Percentiles rank a stretch among this genome's conserved stretches.
Evolutionary conservation across 805 yeast species (phyloP).

Genomic region (Maudiozyma barnettii): DNA sequence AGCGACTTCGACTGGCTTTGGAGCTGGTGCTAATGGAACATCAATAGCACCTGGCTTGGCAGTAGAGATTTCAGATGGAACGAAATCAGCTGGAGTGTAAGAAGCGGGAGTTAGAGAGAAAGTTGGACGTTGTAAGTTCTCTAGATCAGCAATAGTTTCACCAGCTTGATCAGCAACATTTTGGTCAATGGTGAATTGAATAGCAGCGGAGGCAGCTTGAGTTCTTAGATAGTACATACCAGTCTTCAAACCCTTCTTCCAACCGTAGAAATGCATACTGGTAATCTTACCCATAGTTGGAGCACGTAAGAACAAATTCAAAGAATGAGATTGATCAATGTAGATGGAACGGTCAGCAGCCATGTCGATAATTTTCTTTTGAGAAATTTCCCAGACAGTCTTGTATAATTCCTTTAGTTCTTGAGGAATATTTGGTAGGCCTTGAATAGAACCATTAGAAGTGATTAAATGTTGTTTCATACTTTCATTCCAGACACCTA

Average conservation of each 20-base stretch:
- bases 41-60: slow-evolving; percentile 6
- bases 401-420: slow-evolving; percentile 71
- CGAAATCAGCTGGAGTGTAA: slow-evolving; percentile 8
- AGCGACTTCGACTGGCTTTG: slow-evolving; percentile 2
- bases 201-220: slow-evolving; percentile 95
- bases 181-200: slow-evolving; percentile 77
- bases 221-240: slow-evolving; percentile 98
- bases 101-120: slow-evolving; percentile 23
- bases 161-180: slow-evolving; percentile 94
- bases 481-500: slow-evolving; percentile 74
- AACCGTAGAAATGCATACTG: slow-evolving; percentile 96
- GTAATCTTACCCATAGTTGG: slow-evolving; percentile 97
- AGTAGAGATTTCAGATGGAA: slow-evolving; percentile 8
- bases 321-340: slow-evolving; percentile 86
- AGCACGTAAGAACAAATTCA: slow-evolving; percentile 77
- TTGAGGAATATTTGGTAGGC: slow-evolving; percentile 61
- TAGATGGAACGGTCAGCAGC: slow-evolving; percentile 71
- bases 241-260: slow-evolving; percentile 97
- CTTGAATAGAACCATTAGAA: slow-evolving; percentile 79
- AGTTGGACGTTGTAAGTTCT: slow-evolving; percentile 31
- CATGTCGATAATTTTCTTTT: slow-evolving; percentile 75
- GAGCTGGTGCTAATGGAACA: slow-evolving; percentile 1
- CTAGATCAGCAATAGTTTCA: slow-evolving; percentile 30
- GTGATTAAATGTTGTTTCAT: slow-evolving; percentile 70
- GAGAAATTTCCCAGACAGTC: slow-evolving; percentile 96